Conservation (phyloP, 2,329 filamentous ascomycete species). For the Botrytis porri region DNA sequence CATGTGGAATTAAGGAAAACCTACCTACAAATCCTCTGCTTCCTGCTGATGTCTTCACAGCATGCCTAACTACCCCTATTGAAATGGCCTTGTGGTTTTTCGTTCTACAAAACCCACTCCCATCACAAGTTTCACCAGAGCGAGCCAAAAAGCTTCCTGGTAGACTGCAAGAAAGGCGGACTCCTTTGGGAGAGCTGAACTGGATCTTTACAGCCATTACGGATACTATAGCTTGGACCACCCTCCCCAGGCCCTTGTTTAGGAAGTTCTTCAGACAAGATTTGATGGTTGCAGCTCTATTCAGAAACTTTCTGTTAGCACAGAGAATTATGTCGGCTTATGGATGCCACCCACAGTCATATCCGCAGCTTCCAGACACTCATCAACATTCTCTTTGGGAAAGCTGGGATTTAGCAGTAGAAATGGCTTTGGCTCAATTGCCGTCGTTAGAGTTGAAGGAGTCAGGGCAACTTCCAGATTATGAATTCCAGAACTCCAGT, state of each 20-base stretch:
- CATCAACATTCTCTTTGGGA: constrained; percentile 94
- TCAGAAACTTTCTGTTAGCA: constrained; percentile 90
- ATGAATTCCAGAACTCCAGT: constrained; percentile 89
- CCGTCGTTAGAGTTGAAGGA: constrained; percentile 80
- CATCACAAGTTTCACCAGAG: constrained; percentile 67
- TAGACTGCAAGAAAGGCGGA: constrained; percentile 85
- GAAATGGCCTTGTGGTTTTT: constrained; percentile 97
- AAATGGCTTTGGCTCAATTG: constrained; percentile 88
- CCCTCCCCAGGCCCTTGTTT: constrained; percentile 82
- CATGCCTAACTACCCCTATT: constrained; percentile 93
- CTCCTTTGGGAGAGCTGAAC: constrained; percentile 91
- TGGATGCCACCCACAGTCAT: constrained; percentile 91
- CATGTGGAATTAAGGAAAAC: constrained; percentile 86
- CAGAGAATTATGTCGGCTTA: constrained; percentile 96
- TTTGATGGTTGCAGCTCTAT: constrained; percentile 96
- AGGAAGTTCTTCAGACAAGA: constrained; percentile 97
- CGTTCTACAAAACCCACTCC: constrained; percentile 76
- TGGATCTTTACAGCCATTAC: constrained; percentile 99
- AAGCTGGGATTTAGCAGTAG: constrained; percentile 95
- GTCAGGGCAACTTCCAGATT: constrained; percentile 59
- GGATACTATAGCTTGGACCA: constrained; percentile 98
- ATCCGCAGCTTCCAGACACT: constrained; percentile 87
- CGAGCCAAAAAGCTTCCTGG: constrained; percentile 88
- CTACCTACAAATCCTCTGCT: constrained; percentile 91
- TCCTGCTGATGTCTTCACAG: constrained; percentile 92